Conservation (phyloP, 495 filamentous ascomycete species). For the Venustampulla echinocandica region DNA sequence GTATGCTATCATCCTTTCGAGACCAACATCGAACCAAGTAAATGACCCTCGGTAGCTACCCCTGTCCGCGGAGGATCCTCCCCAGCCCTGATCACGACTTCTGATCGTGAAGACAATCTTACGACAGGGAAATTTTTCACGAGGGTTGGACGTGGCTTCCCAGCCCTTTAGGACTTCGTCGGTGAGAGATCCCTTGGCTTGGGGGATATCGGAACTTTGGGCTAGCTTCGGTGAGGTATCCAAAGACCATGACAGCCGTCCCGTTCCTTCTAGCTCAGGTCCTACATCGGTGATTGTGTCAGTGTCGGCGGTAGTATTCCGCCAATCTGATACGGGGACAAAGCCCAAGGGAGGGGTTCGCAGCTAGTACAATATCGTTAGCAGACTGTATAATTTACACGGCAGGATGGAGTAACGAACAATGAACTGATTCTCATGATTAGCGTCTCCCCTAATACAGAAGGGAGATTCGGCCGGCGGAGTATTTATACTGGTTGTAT, state of each 20-base stretch:
- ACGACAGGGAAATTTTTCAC: constrained; percentile 37
- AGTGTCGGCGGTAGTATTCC: neutral
- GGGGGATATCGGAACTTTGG: constrained; percentile 7
- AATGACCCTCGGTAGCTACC: constrained; percentile 48
- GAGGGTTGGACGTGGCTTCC: constrained; percentile 4
- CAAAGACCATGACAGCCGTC: neutral
- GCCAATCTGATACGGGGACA: constrained; percentile 18
- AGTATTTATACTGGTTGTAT: constrained; percentile 27
- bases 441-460: neutral
- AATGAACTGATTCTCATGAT: constrained; percentile 16
- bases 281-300: constrained; percentile 1
- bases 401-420: constrained; percentile 16
- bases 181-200: neutral
- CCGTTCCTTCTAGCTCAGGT: neutral
- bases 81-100: constrained; percentile 62
- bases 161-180: constrained; percentile 8
- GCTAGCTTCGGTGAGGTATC: constrained; percentile 9
- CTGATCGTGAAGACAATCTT: constrained; percentile 57
- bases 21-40: constrained; percentile 65
- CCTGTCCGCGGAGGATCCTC: constrained; percentile 22
- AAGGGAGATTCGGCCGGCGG: neutral
- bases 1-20: constrained; percentile 33
- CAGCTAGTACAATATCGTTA: constrained; percentile 18
- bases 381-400: too few relatives aligned
- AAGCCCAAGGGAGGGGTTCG: constrained; percentile 26